These are phyloP conservation scores for Botrytis byssoidea DNA, from an alignment of 2,329 filamentous ascomycete genomes.

Conservation along the genomic window DNA sequence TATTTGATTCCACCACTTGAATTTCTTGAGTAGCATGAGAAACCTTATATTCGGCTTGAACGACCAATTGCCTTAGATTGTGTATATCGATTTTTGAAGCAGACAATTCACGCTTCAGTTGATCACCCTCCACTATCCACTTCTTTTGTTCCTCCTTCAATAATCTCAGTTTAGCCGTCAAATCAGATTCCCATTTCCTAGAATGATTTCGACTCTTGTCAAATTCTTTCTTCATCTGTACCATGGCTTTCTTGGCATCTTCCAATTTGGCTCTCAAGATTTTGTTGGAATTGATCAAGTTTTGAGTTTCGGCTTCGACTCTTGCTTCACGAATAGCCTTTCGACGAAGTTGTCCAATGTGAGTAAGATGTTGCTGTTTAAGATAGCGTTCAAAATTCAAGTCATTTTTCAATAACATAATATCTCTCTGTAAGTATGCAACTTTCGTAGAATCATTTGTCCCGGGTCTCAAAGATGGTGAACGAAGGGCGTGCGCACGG, in stretches of 20 bases:
- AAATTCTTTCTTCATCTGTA: slow-evolving; percentile 68
- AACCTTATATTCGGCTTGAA: slow-evolving; percentile 68
- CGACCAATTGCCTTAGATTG: slow-evolving; percentile 63
- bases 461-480: slow-evolving; percentile 36
- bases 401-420: slow-evolving; percentile 76
- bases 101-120: slow-evolving; percentile 57
- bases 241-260: slow-evolving; percentile 68
- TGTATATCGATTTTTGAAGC: slow-evolving; percentile 59
- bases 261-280: slow-evolving; percentile 70
- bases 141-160: slow-evolving; percentile 69
- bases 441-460: slow-evolving; percentile 40
- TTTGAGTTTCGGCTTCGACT: slow-evolving; percentile 78
- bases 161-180: slow-evolving; percentile 63
- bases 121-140: slow-evolving; percentile 57
- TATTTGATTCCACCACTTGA: slow-evolving; percentile 59
- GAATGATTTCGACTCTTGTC: slow-evolving; percentile 69
- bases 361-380: slow-evolving; percentile 78
- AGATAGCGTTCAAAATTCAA: slow-evolving; percentile 81
- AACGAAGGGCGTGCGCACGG: slow-evolving; percentile 31
- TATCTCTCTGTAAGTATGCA: slow-evolving; percentile 65
- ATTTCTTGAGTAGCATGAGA: slow-evolving; percentile 62
- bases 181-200: slow-evolving; percentile 75
- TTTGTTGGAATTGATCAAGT: slow-evolving; percentile 73
- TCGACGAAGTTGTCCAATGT: slow-evolving; percentile 75
- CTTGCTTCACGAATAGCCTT: slow-evolving; percentile 74